Percentiles rank a stretch among this genome's conserved stretches.
Conservation (phyloP, 371 early-diverging fungal species). For the Vavraia culicis region DNA sequence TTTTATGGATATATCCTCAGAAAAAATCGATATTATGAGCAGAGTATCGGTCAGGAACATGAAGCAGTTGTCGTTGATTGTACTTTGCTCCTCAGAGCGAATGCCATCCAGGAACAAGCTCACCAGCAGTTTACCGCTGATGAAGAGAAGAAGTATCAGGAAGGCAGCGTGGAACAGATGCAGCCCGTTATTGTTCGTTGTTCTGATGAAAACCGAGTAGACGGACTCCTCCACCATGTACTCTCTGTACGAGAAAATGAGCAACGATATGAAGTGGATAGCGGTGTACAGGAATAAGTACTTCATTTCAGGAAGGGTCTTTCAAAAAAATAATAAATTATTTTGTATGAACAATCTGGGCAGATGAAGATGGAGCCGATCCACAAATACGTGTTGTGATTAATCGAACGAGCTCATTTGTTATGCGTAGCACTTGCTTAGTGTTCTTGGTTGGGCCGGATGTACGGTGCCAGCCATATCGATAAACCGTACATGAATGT, state of each 20-base stretch:
- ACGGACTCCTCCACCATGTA: constrained; percentile 1
- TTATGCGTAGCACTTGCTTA: too few relatives aligned
- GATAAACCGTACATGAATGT: too few relatives aligned
- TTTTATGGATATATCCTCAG: constrained; percentile 17
- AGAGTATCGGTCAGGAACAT: constrained; percentile 23
- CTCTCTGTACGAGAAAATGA: not conserved
- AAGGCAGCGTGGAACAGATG: constrained; percentile 27
- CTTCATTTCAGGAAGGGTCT: too few relatives aligned
- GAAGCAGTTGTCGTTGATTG: constrained; percentile 22
- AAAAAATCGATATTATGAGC: constrained; percentile 26
- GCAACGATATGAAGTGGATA: not conserved
- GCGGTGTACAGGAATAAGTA: too few relatives aligned
- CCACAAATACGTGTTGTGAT: too few relatives aligned
- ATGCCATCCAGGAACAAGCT: constrained; percentile 3
- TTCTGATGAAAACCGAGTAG: constrained; percentile 12
- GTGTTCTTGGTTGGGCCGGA: too few relatives aligned
- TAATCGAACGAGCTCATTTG: too few relatives aligned
- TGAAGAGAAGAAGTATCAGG: constrained; percentile 13
- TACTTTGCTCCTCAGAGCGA: constrained; percentile 11
- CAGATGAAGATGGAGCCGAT: too few relatives aligned
- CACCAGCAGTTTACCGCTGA: constrained; percentile 1
- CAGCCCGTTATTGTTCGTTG: constrained; percentile 7
- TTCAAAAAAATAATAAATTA: too few relatives aligned
- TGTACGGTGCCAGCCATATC: too few relatives aligned
- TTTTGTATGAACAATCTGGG: too few relatives aligned